These are phyloP conservation scores for Penicillium glabrum DNA, from an alignment of 2,329 filamentous ascomycete species.

Conservation along the genomic window DNA sequence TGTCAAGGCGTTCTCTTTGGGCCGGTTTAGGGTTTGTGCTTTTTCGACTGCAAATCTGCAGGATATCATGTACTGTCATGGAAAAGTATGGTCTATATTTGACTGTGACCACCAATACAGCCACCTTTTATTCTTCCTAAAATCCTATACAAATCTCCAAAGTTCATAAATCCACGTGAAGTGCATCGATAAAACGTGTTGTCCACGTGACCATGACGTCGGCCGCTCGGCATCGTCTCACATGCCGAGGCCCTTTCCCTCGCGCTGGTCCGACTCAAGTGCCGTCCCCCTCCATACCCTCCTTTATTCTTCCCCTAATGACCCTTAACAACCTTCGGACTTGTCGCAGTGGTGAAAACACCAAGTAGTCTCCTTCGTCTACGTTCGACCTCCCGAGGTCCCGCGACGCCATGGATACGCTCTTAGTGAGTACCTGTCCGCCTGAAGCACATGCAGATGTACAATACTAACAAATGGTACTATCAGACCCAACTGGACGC, in stretches of 20 bases:
- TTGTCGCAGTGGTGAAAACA: slow-evolving; percentile 7
- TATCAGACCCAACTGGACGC: slow-evolving; percentile 68
- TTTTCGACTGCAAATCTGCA: slow-evolving; percentile 16
- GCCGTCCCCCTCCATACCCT: slow-evolving; percentile 13
- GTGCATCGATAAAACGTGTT: neutral
- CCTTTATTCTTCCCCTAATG: slow-evolving; percentile 9
- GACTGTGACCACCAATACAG: slow-evolving; percentile 1
- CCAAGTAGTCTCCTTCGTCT: slow-evolving; percentile 14
- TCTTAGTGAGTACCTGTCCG: slow-evolving; percentile 27
- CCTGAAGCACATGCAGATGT: slow-evolving; percentile 10
- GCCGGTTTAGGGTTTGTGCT: slow-evolving; percentile 24
- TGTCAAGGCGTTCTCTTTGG: slow-evolving; percentile 25
- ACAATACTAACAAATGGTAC: slow-evolving; percentile 1
- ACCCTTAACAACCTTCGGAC: slow-evolving; percentile 9
- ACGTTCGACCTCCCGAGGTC: slow-evolving; percentile 27
- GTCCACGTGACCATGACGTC: slow-evolving; percentile 38
- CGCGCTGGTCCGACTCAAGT: slow-evolving; percentile 21
- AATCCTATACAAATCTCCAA: neutral
- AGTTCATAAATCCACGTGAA: neutral
- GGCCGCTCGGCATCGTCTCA: slow-evolving; percentile 30
- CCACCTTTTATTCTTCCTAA: neutral
- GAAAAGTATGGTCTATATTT: slow-evolving; percentile 17
- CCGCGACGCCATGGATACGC: slow-evolving; percentile 34
- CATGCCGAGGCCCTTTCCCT: slow-evolving; percentile 41
- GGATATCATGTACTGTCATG: slow-evolving; percentile 21